A percentile compares a stretch with the other conserved stretches of the same genome.
Evolutionary conservation across 2,329 filamentous ascomycete species (phyloP).

Genomic region (Fusarium drepaniforme): DNA sequence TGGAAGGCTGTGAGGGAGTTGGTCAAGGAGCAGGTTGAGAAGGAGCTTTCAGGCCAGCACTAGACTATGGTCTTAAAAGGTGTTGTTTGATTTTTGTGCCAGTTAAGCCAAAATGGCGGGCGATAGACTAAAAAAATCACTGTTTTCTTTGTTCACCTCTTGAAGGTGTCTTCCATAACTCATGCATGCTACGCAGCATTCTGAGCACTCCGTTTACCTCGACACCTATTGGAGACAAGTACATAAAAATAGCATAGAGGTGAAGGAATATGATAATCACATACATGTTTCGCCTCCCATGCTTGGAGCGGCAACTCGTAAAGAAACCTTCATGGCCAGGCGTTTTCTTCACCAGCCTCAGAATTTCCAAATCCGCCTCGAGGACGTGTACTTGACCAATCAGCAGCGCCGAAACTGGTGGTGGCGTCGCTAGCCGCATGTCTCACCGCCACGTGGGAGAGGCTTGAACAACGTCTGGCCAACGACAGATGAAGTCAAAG

Average conservation of each 20-base stretch:
- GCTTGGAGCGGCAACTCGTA: background rate
- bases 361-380: background rate
- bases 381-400: background rate
- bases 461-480: background rate
- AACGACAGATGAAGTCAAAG: background rate
- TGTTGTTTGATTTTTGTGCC: constrained; percentile 7
- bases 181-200: background rate
- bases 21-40: constrained; percentile 79
- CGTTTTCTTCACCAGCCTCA: background rate
- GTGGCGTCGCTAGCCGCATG: background rate
- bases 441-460: background rate
- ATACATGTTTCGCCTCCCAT: background rate
- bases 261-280: background rate
- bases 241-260: background rate
- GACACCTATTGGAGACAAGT: background rate
- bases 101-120: background rate
- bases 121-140: background rate
- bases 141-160: background rate
- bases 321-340: background rate
- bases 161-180: background rate
- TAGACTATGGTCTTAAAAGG: constrained; percentile 1
- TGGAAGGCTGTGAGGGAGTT: constrained; percentile 83
- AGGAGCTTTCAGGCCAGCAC: constrained; percentile 62
- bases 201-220: background rate
- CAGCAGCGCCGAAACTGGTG: rapidly evolving